Evolutionary conservation across 208 protist genomes (phyloP), one percentile per base, ranked within the genome.

Genomic region (Angomonas ambiguus): DNA sequence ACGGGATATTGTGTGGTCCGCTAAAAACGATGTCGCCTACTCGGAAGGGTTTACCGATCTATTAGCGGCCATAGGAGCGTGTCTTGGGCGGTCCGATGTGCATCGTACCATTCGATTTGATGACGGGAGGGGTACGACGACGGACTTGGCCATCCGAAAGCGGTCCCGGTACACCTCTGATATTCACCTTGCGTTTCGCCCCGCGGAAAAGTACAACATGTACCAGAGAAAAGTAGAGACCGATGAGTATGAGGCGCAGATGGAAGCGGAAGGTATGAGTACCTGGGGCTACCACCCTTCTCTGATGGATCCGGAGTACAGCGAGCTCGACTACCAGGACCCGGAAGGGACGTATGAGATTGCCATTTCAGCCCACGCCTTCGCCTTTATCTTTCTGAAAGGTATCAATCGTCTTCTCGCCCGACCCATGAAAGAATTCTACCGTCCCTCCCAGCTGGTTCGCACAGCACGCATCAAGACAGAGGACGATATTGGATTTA

Each of bases 61-160:
- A 11, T 69, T 96, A 5, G 87, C 90, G 11, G 86, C 90, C 1
- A 63, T 96, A 49, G 90, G 90, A 25, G 83, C 85, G 0, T 94
- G 87, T 57, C 72, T 96, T 2, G 87, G 87, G 8, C 77, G 90
- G 33, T 72, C 87, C 8, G 83, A 92, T 64, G 87, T 96, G 11
- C 87, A 94, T 64, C 83, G 90, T 33, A 96, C 90, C 24, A 92
- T 96, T 53, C 84, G 90, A 58, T 96, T 96, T 67, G 86, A 96
- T 67, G 86, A 93, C 69, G 87, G 81, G 5, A 62, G 76, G 1
- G 81, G 84, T 33, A 80, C 75, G 25, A 88, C 72, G 11, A 87
- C 85, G 20, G 90, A 96, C 55, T 59, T 96, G 27, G 82, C 83
- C 3, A 80, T 96, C 51, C 84, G 85, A 22, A 96, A 96, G 71